These are phyloP conservation scores for Tuctoria greenei DNA, from an alignment of 176 grass and related monocot genomes.

Conservation along the genomic window DNA sequence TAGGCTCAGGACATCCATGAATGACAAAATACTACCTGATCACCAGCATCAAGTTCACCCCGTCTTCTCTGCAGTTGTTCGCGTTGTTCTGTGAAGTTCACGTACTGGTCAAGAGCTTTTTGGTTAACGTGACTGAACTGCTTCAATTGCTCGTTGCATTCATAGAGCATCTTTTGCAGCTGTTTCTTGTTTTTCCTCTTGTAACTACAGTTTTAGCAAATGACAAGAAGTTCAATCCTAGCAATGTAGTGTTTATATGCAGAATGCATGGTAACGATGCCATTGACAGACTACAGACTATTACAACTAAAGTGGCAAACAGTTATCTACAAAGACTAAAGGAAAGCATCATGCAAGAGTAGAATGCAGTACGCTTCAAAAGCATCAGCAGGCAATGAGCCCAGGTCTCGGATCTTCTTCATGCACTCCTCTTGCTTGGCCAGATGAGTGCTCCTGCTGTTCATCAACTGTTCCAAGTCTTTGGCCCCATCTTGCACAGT, in stretches of 20 bases:
- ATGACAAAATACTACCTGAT: slow-evolving; percentile 44
- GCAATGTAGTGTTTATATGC: not conserved
- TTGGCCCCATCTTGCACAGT: slow-evolving; percentile 75
- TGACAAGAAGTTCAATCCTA: slow-evolving; percentile 30
- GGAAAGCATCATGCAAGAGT: not conserved
- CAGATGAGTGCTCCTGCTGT: slow-evolving; percentile 67
- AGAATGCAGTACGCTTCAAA: slow-evolving; percentile 78
- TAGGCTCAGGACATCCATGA: slow-evolving; percentile 6
- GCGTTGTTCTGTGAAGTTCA: slow-evolving; percentile 97
- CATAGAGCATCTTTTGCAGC: slow-evolving; percentile 88
- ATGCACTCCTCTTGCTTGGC: slow-evolving; percentile 91
- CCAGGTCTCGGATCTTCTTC: slow-evolving; percentile 97
- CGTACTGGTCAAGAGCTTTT: slow-evolving; percentile 98
- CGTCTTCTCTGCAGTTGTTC: slow-evolving; percentile 87
- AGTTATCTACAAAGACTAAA: not conserved
- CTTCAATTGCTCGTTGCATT: slow-evolving; percentile 83
- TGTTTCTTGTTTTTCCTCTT: slow-evolving; percentile 97
- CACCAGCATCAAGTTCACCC: slow-evolving; percentile 91
- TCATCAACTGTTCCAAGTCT: slow-evolving; percentile 89
- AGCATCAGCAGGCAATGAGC: slow-evolving; percentile 88
- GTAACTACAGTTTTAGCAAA: slow-evolving; percentile 54
- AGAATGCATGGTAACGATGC: not conserved
- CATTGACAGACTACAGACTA: not conserved
- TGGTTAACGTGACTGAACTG: slow-evolving; percentile 98
- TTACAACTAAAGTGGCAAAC: not conserved